Evolutionary conservation across 2,329 filamentous ascomycete species (phyloP), one percentile per base, ranked within the genome.

Genomic region (Pseudogymnoascus sp.): DNA sequence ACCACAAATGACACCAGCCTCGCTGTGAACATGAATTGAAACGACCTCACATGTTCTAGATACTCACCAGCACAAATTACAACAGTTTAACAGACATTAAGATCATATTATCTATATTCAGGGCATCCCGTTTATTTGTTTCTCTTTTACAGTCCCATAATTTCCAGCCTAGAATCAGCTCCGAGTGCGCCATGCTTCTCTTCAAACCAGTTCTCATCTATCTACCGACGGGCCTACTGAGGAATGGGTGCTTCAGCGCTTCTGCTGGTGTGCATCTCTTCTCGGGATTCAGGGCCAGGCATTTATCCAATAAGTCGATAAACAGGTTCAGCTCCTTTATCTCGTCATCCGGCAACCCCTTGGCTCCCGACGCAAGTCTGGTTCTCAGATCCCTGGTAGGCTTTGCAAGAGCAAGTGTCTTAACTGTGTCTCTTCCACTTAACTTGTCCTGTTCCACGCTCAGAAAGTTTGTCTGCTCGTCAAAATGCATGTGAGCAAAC

Each of bases 191-290:
- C 42, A 31, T 53, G 44, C 15, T 11, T 53, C 17, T 33, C n/a
- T 44, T 21, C 40, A 19, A 44, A 44, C 40, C 40, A 21, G 40
- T 21, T 21, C 50, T 13, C 28, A 33, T 33, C 50, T 57, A 57
- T 33, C 50, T 57, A 57, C 59, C 38, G 40, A 68, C 26, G 19
- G 63, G 65, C 60, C 65, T 73, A 40, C 66, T 64, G 50, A 97
- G 91, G 76, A 97, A 97, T 1, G 90, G 90, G 78, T 97, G 93
- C 72, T 87, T 88, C 70, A 97, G 78, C 60, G 95, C 95, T 71
- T 97, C 93, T 13, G 83, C 80, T 0, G 95, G 90, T 57, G 90
- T 93, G 71, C 95, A 90, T 67, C 95, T 85, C 80, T 96, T 96
- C 74, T 96, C 93, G 0, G 93, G 91, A 72, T 97, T 96, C 67